Base-by-base conservation (phyloP, 331 rosid species). In the Quercus lobata region DNA sequence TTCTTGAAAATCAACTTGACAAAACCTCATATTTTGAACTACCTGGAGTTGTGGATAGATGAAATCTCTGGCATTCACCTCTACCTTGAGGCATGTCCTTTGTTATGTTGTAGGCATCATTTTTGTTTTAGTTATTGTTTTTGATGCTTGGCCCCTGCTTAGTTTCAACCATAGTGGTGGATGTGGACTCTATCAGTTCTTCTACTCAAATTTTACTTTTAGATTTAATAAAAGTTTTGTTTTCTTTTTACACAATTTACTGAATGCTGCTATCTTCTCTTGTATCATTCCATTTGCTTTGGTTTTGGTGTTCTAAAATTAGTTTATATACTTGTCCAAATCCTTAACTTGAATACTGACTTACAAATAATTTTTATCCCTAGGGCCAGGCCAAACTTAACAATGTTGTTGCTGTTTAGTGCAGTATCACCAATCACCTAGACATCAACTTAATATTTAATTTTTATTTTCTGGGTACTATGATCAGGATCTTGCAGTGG, bases 401-500 rank as follows among this genome's bases (percentile, higher is more conserved):
- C 3, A 15, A 68, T 46, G 21, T 68, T 19, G 12, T 9, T 68
- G 25, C 17, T 34, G 18, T n/a, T 19, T 34, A 68, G n/a, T 34
- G 6, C 52, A 9, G 25, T 35, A 68, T 68, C 4, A n/a, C n/a
- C n/a, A n/a, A n/a, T n/a, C n/a, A 68, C 19, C 27, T 68, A 7
- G 72, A 19, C 4, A 68, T 68, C 52, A 68, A 34, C 18, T 65
- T 65, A 8, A n/a, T 68, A 9, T 34, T 34, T 34, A 12, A 18
- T 9, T 18, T 35, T 68, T 6, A 34, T 35, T 34, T 19, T 68
- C 29, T 63, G 41, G 21, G 22, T 79, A 72, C 37, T 29, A 10
- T 75, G 70, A 9, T 74, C 90, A 95, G 99, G 92, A 96, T 96
- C 81, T 84, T 93, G 80, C 89, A 90, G 60, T 96, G 99, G 99